Conservation (phyloP, 148 eudicot genomes). For the Dianthus caryophyllus region DNA sequence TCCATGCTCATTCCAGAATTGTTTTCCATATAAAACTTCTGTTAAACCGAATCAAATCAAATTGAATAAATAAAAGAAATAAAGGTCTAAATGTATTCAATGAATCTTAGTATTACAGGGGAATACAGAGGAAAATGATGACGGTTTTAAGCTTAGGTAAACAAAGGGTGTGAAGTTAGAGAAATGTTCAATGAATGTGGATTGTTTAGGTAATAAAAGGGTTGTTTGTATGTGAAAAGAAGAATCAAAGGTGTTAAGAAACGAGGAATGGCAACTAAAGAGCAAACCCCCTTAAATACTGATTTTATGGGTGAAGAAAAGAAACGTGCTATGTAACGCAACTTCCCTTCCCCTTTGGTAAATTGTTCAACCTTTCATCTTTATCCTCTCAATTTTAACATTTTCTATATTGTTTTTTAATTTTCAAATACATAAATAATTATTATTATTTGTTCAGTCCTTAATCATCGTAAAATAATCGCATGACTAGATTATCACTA, state of each 20-base stretch:
- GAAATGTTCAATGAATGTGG: slow-evolving; percentile 14
- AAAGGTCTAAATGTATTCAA: background rate
- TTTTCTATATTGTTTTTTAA: slow-evolving; percentile 14
- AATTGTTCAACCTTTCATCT: slow-evolving; percentile 26
- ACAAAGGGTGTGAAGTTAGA: background rate
- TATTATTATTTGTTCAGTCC: too few species aligned
- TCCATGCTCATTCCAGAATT: slow-evolving; percentile 16
- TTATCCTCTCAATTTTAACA: slow-evolving; percentile 19
- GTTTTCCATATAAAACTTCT: background rate
- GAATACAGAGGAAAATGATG: background rate
- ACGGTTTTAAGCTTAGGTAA: background rate
- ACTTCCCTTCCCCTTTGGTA: slow-evolving; percentile 21
- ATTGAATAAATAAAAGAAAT: background rate
- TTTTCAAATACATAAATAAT: background rate
- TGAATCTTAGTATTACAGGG: background rate
- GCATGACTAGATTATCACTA: too few species aligned
- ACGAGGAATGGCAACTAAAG: slow-evolving; percentile 1
- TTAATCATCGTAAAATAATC: too few species aligned
- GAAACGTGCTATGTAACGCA: slow-evolving; percentile 60
- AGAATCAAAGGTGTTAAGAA: background rate
- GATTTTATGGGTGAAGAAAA: slow-evolving; percentile 32
- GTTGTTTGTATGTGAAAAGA: slow-evolving; percentile 9
- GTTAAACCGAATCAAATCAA: background rate
- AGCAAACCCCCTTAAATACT: slow-evolving; percentile 1
- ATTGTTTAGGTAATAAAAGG: background rate